phyloP scores from a whole-genome alignment of 495 filamentous ascomycete species.

The Talaromyces adpressus region DNA sequence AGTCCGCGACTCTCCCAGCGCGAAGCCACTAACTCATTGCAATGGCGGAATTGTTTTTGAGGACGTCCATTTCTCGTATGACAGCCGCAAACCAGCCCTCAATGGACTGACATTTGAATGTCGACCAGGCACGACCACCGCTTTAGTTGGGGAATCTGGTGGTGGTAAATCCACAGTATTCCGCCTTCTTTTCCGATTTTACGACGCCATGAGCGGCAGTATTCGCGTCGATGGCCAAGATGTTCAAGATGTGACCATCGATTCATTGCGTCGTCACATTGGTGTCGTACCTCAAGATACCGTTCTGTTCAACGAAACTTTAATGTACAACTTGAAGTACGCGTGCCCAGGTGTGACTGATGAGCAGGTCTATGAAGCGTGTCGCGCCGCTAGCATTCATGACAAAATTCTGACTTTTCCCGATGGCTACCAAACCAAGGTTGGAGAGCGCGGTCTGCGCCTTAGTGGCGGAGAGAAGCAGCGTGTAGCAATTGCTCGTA shows the following conservation, averaged over 20 bases:
- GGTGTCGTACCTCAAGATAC: constrained; percentile 97
- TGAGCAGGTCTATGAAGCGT: constrained; percentile 84
- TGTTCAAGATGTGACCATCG: constrained; percentile 80
- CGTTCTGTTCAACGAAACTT: constrained; percentile 88
- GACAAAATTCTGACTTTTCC: constrained; percentile 93
- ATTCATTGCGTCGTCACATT: constrained; percentile 83
- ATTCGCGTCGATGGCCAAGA: constrained; percentile 81
- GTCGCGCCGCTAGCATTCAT: constrained; percentile 87
- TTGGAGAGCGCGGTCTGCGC: constrained; percentile 88
- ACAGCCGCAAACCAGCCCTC: constrained; percentile 77
- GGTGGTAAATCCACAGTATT: constrained; percentile 98
- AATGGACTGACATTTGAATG: constrained; percentile 76
- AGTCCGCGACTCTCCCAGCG: constrained; percentile 62
- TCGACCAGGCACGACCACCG: constrained; percentile 84
- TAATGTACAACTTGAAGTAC: constrained; percentile 97
- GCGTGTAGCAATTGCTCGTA: constrained; percentile 91
- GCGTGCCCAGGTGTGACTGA: constrained; percentile 81
- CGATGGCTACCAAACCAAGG: constrained; percentile 84
- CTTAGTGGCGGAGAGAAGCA: constrained; percentile 96
- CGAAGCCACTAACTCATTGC: constrained; percentile 51
- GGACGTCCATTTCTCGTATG: constrained; percentile 86
- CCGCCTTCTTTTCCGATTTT: constrained; percentile 90
- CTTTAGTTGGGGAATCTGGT: constrained; percentile 91
- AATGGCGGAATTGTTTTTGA: constrained; percentile 78
- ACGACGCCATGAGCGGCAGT: constrained; percentile 69